phyloP scores from a whole-genome alignment of 2,329 filamentous ascomycete species.

The Diaporthe batatas region DNA sequence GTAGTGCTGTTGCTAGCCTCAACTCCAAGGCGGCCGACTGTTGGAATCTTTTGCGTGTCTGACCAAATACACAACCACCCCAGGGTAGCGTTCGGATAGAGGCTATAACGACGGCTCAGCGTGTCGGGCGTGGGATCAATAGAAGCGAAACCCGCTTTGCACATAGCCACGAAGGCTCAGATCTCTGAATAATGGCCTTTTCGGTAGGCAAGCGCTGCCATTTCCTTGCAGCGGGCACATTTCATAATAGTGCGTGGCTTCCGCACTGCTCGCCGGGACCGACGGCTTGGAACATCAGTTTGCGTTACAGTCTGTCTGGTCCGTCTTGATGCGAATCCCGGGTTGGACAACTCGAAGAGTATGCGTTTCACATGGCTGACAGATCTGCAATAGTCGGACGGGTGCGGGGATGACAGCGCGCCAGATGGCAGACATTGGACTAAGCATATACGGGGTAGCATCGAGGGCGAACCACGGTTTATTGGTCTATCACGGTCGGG shows the following conservation, averaged over 20 bases:
- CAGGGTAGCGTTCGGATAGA: constrained; percentile 8
- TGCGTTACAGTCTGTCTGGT: constrained; percentile 2
- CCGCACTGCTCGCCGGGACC: neutral
- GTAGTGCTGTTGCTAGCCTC: constrained; percentile 23
- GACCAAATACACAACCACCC: neutral
- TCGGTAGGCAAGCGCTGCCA: neutral
- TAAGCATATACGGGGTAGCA: neutral
- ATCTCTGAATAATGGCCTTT: no score
- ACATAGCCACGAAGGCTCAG: no score
- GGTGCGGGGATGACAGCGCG: constrained; percentile 3
- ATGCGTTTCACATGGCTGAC: constrained; percentile 4
- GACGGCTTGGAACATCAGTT: no score
- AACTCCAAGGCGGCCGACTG: constrained; percentile 4
- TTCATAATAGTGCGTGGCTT: neutral
- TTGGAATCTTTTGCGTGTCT: neutral
- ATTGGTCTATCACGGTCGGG: constrained; percentile 11
- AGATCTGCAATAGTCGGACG: constrained; percentile 3
- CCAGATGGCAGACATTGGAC: neutral
- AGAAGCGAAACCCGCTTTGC: neutral
- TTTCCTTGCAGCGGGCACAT: neutral
- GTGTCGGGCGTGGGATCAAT: neutral
- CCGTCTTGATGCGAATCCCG: neutral
- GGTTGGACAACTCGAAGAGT: neutral
- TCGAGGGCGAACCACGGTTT: constrained; percentile 26
- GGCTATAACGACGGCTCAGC: neutral